A percentile compares a stretch with the other conserved stretches of the same genome.
phyloP scores from a whole-genome alignment of 768 basidiomycete species.

The Guyanaporus albipodus region DNA sequence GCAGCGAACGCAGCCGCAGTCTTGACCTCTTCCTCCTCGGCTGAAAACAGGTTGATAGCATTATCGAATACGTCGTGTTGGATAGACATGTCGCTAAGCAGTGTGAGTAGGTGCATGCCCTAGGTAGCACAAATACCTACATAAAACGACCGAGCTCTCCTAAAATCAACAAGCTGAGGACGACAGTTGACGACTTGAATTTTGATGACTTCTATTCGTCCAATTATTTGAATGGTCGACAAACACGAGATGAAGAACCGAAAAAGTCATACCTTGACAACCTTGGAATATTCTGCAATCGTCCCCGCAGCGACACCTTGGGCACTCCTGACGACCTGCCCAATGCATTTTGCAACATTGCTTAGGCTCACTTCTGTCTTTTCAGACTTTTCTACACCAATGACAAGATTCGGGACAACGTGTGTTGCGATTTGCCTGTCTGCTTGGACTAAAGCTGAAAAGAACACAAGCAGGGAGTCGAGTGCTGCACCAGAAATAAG shows the following conservation, averaged over 20 bases:
- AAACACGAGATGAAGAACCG: constrained; percentile 1
- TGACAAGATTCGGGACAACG: constrained; percentile 71
- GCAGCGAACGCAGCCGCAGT: constrained; percentile 94
- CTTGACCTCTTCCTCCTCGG: constrained; percentile 81
- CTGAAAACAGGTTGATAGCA: constrained; percentile 68
- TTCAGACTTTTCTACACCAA: constrained; percentile 58
- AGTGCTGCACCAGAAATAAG: constrained; percentile 72
- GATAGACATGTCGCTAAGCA: constrained; percentile 74
- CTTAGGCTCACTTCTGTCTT: constrained; percentile 51
- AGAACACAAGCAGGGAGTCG: constrained; percentile 81
- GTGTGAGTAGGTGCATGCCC: constrained; percentile 1
- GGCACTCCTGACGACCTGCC: constrained; percentile 70
- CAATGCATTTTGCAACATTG: constrained; percentile 85
- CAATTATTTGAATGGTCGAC: background rate
- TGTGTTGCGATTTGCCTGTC: constrained; percentile 82
- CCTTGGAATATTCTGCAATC: constrained; percentile 80
- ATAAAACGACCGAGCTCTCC: constrained; percentile 92
- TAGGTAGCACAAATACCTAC: constrained; percentile 37
- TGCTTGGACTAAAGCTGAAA: constrained; percentile 73
- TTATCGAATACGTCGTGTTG: constrained; percentile 76
- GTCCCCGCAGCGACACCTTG: constrained; percentile 74
- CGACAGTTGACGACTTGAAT: constrained; percentile 61
- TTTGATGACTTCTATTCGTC: constrained; percentile 47
- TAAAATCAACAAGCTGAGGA: constrained; percentile 81
- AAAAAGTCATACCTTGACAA: constrained; percentile 57